A percentile compares a stretch with the other conserved stretches of the same genome.
Evolutionary conservation across 208 protist genomes (phyloP).

Genomic region (Leishmania gerbilli): DNA sequence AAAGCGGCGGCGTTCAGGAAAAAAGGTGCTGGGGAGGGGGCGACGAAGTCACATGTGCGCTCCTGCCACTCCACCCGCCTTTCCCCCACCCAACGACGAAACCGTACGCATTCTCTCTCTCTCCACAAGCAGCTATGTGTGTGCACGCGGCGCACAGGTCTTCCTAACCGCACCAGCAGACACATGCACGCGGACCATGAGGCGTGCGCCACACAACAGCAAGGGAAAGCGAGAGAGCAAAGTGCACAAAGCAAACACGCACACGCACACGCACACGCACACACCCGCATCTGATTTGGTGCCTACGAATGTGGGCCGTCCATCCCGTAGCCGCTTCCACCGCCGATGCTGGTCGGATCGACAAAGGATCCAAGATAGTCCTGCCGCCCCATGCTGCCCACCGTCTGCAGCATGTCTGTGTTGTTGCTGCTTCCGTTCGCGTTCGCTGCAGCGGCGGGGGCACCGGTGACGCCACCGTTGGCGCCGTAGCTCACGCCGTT

Average conservation of each 20-base stretch:
- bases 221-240: background rate
- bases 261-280: background rate
- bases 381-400: background rate
- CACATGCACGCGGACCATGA: background rate
- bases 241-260: background rate
- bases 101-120: no score
- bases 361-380: background rate
- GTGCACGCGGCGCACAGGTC: background rate
- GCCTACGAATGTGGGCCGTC: background rate
- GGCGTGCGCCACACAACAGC: no score
- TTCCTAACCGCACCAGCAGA: background rate
- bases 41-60: background rate
- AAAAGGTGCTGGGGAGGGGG: background rate
- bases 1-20: background rate
- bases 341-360: background rate
- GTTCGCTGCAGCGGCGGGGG: background rate
- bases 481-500: constrained; percentile 12
- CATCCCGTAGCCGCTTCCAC: background rate
- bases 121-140: background rate
- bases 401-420: background rate
- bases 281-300: background rate
- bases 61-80: background rate
- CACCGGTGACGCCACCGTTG: background rate
- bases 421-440: background rate
- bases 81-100: background rate